Evolutionary conservation across 306 rosid species (phyloP), one percentile per base, ranked within the genome.

Genomic region (Gynostemma pentaphyllum): DNA sequence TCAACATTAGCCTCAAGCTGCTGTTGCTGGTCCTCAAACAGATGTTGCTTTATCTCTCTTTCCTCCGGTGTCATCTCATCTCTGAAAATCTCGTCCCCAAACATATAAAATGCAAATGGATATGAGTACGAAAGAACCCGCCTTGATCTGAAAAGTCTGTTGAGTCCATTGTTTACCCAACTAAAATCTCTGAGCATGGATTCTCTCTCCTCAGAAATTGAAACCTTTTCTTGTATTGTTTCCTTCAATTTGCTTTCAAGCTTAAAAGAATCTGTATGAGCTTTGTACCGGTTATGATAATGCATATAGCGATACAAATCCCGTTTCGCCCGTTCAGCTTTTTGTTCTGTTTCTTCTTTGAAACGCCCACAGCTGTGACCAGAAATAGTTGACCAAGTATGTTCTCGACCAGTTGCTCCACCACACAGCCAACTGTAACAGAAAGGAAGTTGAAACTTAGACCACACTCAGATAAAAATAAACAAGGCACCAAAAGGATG

Each of bases 21-120:
- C 74, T 94, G 99, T 72, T 94, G 99, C 75, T 94, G 99, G 76
- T 86, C 97, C 81, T 94, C 99, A 74, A 94, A 94, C 68, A 94
- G 83, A 78, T 88, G 81, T 74, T 86, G 88, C 68, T 86, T 94
- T 47, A 86, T 86, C 71, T 82, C 89, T 66, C 85, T 81, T 70
- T 82, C 83, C 59, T 78, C 76, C 12, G 69, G 72, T 44, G 84
- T 24, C 97, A 86, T 84, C 76, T 84, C 86, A 13, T 88, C 96
- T 70, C 78, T 86, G 64, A 88, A 94, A 48, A 92, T 79, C 77
- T 88, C 97, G 46, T 87, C 97, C 61, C 99, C 99, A 70, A 94
- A 94, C 95, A 94, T 88, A 64, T 86, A 94, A 68, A 82, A 94
- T 13, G 99, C 99, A 88, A 94, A 94, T 42, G 97, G 94, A 78